These are phyloP conservation scores for Microthlaspi erraticum DNA, from an alignment of 345 rosid species.

Conservation along the genomic window DNA sequence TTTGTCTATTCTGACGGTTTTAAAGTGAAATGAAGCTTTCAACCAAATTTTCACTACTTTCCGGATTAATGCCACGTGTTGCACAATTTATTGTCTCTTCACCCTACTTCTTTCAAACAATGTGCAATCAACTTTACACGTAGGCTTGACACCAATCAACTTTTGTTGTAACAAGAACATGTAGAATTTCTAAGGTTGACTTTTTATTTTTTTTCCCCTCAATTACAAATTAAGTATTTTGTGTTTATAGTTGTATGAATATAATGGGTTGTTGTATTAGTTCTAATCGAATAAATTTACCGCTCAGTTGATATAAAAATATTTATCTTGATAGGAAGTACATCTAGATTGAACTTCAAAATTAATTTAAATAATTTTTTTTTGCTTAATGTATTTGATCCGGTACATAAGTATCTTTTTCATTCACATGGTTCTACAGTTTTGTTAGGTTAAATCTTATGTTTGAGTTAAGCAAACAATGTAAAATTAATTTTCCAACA, in stretches of 20 bases:
- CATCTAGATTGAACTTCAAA: no score
- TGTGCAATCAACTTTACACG: conserved; percentile 6
- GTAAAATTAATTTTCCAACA: neutral
- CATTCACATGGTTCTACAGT: neutral
- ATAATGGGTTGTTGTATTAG: neutral
- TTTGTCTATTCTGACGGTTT: conserved; percentile 29
- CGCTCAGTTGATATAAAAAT: no score
- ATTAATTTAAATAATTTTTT: no score
- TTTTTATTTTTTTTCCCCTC: neutral
- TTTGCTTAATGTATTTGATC: no score
- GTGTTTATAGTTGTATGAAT: neutral
- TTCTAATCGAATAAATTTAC: neutral
- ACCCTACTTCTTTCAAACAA: conserved; percentile 3
- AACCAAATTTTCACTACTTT: neutral
- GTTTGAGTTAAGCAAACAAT: neutral
- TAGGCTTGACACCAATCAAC: conserved; percentile 18
- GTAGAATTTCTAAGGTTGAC: no score
- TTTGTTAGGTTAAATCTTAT: neutral
- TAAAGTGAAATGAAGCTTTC: conserved; percentile 4
- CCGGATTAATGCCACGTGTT: conserved; percentile 16
- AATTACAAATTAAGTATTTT: neutral
- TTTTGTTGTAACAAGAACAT: neutral
- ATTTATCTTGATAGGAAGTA: no score
- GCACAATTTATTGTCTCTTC: neutral
- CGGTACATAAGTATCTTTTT: neutral